A percentile compares a stretch with the other conserved stretches of the same genome.
These are phyloP conservation scores for Lathyrus sativus DNA, from an alignment of 306 rosid genomes.

Conservation along the genomic window DNA sequence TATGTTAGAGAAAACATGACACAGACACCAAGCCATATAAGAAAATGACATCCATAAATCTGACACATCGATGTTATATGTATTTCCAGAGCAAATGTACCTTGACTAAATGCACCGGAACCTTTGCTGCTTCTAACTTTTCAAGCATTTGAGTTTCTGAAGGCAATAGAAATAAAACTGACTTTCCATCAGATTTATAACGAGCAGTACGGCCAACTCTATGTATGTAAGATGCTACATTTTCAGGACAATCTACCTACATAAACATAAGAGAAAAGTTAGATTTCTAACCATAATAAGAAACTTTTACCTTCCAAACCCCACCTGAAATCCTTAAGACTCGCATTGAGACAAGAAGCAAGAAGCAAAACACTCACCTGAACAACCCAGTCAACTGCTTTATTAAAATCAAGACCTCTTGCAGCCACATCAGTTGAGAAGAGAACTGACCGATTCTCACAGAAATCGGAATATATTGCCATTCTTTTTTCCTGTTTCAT, in stretches of 20 bases:
- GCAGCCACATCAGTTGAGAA: constrained; percentile 89
- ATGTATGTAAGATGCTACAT: constrained; percentile 84
- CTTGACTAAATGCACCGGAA: constrained; percentile 72
- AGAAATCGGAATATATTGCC: constrained; percentile 72
- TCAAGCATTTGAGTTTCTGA: constrained; percentile 84
- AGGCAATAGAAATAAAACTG: constrained; percentile 78
- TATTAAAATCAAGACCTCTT: constrained; percentile 95
- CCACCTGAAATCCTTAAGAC: not conserved
- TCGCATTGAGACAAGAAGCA: constrained; percentile 13
- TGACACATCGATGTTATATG: constrained; percentile 13
- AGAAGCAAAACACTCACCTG: constrained; percentile 59
- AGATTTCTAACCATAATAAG: constrained; percentile 14
- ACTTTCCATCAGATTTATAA: constrained; percentile 69
- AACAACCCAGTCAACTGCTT: constrained; percentile 96
- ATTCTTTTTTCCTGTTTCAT: constrained; percentile 83
- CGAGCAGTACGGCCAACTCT: constrained; percentile 99
- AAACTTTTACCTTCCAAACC: constrained; percentile 19
- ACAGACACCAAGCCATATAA: constrained; percentile 6
- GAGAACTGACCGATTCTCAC: constrained; percentile 80
- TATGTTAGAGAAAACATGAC: constrained; percentile 16
- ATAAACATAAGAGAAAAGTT: constrained; percentile 26
- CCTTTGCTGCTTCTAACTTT: constrained; percentile 66
- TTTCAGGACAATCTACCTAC: constrained; percentile 92
- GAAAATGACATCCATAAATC: constrained; percentile 29
- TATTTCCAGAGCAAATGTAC: constrained; percentile 43